These are phyloP conservation scores for Aspergillus sp. DNA, from an alignment of 2,329 filamentous ascomycete species.

Conservation along the genomic window DNA sequence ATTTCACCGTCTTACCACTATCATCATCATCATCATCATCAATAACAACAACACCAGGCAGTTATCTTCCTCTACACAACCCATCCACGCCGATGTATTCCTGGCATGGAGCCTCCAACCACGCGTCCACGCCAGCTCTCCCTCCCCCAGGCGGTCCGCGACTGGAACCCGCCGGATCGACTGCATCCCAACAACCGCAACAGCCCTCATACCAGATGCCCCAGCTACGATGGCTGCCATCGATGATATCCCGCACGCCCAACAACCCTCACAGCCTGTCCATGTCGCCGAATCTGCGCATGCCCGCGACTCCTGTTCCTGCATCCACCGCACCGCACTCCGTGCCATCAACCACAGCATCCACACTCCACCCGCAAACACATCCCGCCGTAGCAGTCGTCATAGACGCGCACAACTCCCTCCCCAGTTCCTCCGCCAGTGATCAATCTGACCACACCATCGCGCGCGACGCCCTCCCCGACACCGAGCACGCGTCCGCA, in stretches of 20 bases:
- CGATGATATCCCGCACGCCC: constrained; percentile 18
- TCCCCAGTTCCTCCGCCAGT: constrained; percentile 4
- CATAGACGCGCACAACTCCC: neutral
- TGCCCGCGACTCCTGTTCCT: constrained; percentile 4
- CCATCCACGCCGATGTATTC: constrained; percentile 14
- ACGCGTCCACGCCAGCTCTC: constrained; percentile 1
- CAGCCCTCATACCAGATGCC: constrained; percentile 20
- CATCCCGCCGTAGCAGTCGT: neutral
- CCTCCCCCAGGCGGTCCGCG: neutral
- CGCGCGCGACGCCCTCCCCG: constrained; percentile 10
- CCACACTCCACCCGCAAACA: constrained; percentile 2
- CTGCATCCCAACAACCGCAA: constrained; percentile 5
- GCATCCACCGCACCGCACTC: neutral
- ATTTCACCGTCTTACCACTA: constrained; percentile 3
- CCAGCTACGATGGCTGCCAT: constrained; percentile 25
- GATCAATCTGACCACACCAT: constrained; percentile 11
- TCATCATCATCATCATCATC: too few species aligned
- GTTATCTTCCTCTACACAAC: too few species aligned
- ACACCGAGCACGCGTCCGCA: too few species aligned
- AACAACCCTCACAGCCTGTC: constrained; percentile 13
- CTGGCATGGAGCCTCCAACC: constrained; percentile 14
- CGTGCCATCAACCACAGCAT: neutral
- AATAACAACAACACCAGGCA: too few species aligned
- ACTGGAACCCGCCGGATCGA: constrained; percentile 8
- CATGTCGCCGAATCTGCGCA: constrained; percentile 18